Evolutionary conservation across 495 filamentous ascomycete species (phyloP).

Genomic region (Hypoxylon intermedium): DNA sequence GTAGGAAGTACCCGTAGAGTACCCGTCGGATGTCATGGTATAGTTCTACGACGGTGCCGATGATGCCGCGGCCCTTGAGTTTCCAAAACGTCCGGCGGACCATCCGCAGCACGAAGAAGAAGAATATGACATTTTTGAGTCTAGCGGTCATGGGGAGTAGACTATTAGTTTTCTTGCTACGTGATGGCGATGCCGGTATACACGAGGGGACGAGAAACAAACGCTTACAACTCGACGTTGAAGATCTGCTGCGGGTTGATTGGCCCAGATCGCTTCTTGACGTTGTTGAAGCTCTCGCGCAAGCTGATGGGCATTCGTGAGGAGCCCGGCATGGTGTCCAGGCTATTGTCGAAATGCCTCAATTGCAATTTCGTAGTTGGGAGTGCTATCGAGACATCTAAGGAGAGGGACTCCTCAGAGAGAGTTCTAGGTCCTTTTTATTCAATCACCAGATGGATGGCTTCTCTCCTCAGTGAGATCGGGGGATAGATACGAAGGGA

Average conservation of each 20-base stretch:
- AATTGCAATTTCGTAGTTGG: constrained; percentile 21
- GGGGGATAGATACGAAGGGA: not conserved
- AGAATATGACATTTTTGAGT: constrained; percentile 85
- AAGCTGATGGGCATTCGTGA: constrained; percentile 73
- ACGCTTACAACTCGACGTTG: constrained; percentile 82
- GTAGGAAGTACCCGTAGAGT: constrained; percentile 85
- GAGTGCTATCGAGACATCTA: constrained; percentile 8
- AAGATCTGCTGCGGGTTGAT: constrained; percentile 66
- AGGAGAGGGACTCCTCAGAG: constrained; percentile 1
- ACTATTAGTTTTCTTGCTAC: constrained; percentile 8
- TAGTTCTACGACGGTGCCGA: constrained; percentile 77
- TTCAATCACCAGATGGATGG: no score
- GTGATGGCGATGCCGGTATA: not conserved
- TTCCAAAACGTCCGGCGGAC: constrained; percentile 80
- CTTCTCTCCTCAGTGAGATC: no score
- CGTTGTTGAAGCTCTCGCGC: constrained; percentile 64
- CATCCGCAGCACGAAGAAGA: constrained; percentile 88
- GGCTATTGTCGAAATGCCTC: constrained; percentile 21
- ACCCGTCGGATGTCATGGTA: constrained; percentile 73
- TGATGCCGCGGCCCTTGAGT: constrained; percentile 83
- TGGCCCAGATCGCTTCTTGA: constrained; percentile 59
- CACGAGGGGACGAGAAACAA: not conserved
- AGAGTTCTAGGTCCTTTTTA: no score
- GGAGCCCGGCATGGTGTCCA: constrained; percentile 63
- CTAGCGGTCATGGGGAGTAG: no score